A percentile compares a stretch with the other conserved stretches of the same genome.
Evolutionary conservation across 148 eudicot genomes (phyloP).

Genomic region (Rhododendron vialii): DNA sequence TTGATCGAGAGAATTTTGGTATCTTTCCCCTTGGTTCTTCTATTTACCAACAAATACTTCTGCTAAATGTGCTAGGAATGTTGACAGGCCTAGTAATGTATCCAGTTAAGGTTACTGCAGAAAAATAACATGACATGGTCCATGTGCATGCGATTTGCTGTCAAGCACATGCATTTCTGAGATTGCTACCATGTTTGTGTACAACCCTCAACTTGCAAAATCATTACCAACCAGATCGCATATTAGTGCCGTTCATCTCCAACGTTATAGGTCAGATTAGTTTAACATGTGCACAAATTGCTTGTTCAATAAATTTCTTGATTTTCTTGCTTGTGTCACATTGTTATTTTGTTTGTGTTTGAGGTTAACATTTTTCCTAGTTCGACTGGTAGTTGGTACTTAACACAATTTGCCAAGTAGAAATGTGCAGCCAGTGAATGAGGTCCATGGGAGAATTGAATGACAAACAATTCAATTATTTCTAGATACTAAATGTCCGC

Average conservation of each 20-base stretch:
- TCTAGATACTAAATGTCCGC: neutral
- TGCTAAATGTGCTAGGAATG: neutral
- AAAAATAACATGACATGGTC: neutral
- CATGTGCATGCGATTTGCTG: neutral
- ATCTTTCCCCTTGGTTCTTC: neutral
- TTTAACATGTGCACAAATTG: neutral
- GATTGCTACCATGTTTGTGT: neutral
- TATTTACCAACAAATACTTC: neutral
- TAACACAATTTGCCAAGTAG: neutral
- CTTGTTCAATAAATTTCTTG: neutral
- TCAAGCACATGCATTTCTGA: neutral
- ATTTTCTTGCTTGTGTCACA: neutral
- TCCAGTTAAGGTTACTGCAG: neutral
- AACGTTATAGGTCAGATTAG: neutral
- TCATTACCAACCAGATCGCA: neutral
- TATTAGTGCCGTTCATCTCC: neutral
- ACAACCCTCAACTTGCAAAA: neutral
- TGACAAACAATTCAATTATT: neutral
- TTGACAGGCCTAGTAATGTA: neutral
- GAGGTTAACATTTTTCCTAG: neutral
- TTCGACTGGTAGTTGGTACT: neutral
- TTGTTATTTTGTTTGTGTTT: neutral
- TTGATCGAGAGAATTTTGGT: neutral
- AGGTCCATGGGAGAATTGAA: neutral
- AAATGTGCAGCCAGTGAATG: neutral